phyloP scores from a whole-genome alignment of 2,329 filamentous ascomycete genomes.

The Xylariaceae sp. region DNA sequence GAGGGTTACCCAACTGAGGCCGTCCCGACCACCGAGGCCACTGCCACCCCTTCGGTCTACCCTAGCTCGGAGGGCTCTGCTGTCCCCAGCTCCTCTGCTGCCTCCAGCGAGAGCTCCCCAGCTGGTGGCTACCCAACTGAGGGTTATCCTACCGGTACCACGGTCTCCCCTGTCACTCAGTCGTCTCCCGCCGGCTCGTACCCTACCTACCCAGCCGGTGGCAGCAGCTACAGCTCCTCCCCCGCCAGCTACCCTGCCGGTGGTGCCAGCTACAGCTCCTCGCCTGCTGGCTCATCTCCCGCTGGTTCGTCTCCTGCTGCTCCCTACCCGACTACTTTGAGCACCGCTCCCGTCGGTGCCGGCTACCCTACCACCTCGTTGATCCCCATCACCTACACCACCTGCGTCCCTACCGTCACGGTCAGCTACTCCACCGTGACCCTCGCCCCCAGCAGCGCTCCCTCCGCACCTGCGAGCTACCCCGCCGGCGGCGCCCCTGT shows the following conservation, averaged over 20 bases:
- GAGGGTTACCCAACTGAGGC: slow-evolving; percentile 36
- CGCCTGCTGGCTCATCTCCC: slow-evolving; percentile 34
- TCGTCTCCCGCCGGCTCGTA: background rate
- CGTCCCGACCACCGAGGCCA: slow-evolving; percentile 39
- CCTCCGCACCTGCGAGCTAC: slow-evolving; percentile 26
- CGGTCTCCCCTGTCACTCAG: background rate
- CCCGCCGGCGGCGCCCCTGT: slow-evolving; percentile 24
- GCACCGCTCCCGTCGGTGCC: slow-evolving; percentile 40
- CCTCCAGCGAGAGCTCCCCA: slow-evolving; percentile 9
- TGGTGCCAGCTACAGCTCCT: slow-evolving; percentile 16
- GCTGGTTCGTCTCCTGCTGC: slow-evolving; percentile 40
- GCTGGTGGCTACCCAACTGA: slow-evolving; percentile 4
- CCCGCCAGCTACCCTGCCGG: slow-evolving; percentile 29
- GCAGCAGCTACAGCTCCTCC: slow-evolving; percentile 1
- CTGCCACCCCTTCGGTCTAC: slow-evolving; percentile 10
- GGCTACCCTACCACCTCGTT: slow-evolving; percentile 53
- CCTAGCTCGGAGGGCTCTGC: slow-evolving; percentile 16
- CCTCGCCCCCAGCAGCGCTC: slow-evolving; percentile 22
- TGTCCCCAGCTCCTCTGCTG: slow-evolving; percentile 12
- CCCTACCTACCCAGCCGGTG: slow-evolving; percentile 1
- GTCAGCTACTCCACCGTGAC: slow-evolving; percentile 39
- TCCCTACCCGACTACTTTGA: slow-evolving; percentile 34
- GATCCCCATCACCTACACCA: slow-evolving; percentile 49
- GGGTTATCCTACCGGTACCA: slow-evolving; percentile 5
- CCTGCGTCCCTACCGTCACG: slow-evolving; percentile 42